Evolutionary conservation across 2,329 filamentous ascomycete species (phyloP).

Genomic region (Botryotinia narcissicola): DNA sequence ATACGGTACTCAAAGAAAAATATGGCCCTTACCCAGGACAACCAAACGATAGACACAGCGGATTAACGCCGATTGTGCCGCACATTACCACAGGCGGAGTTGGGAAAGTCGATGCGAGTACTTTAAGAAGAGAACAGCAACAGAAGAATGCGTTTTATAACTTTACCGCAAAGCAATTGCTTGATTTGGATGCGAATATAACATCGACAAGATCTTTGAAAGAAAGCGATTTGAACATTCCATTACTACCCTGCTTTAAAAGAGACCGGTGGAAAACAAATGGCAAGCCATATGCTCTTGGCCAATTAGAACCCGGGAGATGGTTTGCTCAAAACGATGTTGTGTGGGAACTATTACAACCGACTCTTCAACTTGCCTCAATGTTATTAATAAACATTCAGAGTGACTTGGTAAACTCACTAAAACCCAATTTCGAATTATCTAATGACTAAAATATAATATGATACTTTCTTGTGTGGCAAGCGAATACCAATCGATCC

Average conservation of each 20-base stretch:
- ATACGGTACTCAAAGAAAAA: neutral
- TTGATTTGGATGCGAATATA: constrained; percentile 13
- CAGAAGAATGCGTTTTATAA: neutral
- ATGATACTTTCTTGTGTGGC: neutral
- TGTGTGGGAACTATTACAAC: constrained; percentile 8
- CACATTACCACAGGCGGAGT: neutral
- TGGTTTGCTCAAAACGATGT: neutral
- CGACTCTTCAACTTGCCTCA: neutral
- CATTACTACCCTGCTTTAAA: neutral
- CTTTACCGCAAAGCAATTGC: constrained; percentile 10
- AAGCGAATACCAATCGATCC: constrained; percentile 3
- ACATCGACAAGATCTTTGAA: constrained; percentile 1
- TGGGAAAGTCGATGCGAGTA: neutral
- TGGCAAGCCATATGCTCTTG: neutral
- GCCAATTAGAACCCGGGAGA: neutral
- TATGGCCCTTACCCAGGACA: neutral
- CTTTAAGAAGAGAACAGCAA: neutral
- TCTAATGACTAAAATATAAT: neutral
- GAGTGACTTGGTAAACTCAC: neutral
- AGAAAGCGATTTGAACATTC: neutral
- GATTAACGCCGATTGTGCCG: neutral
- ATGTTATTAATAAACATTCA: neutral
- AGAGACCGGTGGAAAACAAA: neutral
- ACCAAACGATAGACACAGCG: neutral
- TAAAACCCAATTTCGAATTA: neutral